Evolutionary conservation across 768 basidiomycete species (phyloP).

Genomic region (Lentinula sp.): DNA sequence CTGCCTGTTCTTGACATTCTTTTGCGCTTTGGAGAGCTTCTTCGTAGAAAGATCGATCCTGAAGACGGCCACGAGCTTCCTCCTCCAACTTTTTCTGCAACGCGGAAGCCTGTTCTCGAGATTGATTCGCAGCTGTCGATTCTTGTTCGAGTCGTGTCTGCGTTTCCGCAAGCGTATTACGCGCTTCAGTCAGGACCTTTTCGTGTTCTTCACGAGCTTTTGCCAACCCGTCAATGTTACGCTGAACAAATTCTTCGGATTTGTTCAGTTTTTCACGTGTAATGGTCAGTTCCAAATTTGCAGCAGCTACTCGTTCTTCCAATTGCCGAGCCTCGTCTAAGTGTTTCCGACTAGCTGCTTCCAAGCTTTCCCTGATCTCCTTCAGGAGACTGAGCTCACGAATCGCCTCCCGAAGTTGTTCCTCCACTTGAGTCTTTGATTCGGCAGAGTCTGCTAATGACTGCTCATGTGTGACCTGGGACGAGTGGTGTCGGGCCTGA

Average conservation of each 20-base stretch:
- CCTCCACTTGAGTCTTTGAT: slow-evolving; percentile 25
- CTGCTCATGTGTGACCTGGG: slow-evolving; percentile 26
- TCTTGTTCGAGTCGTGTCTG: not conserved
- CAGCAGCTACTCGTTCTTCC: slow-evolving; percentile 18
- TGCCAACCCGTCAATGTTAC: slow-evolving; percentile 12
- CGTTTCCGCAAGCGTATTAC: slow-evolving; percentile 12
- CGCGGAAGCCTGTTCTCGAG: slow-evolving; percentile 28
- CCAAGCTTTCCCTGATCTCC: slow-evolving; percentile 10
- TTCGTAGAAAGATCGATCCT: slow-evolving; percentile 25
- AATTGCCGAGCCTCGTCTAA: slow-evolving; percentile 14
- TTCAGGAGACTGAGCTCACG: slow-evolving; percentile 14
- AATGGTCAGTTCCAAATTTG: slow-evolving; percentile 15
- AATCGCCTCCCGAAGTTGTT: slow-evolving; percentile 13
- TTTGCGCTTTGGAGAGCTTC: slow-evolving; percentile 23
- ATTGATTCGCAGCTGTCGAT: slow-evolving; percentile 13
- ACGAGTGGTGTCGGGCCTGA: slow-evolving; percentile 24
- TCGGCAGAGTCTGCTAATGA: slow-evolving; percentile 23
- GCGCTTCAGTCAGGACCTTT: slow-evolving; percentile 14
- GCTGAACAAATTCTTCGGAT: slow-evolving; percentile 19
- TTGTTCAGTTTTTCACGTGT: slow-evolving; percentile 11
- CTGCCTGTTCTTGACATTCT: slow-evolving; percentile 21
- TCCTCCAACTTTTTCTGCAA: slow-evolving; percentile 25
- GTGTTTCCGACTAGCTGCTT: slow-evolving; percentile 11
- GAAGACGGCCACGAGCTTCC: slow-evolving; percentile 25
- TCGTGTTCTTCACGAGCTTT: slow-evolving; percentile 14